Evolutionary conservation across 164 flowering plant genomes (phyloP).

Genomic region (Kalanchoe fedtschenkoi): DNA sequence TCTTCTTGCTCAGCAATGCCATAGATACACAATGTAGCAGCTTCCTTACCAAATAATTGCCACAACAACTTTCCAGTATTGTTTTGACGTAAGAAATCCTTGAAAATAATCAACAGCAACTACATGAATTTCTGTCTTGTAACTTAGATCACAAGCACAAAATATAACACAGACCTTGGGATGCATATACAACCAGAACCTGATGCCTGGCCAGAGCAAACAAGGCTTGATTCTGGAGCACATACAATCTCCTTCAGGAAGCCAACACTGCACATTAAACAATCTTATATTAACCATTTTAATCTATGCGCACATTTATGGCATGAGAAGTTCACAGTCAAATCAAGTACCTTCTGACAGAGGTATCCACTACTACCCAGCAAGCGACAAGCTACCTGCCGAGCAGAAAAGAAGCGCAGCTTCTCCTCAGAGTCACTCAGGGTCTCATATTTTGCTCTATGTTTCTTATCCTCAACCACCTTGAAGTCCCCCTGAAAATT

Average conservation of each 20-base stretch:
- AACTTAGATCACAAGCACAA: neutral
- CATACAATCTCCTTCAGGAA: constrained; percentile 87
- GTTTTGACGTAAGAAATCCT: constrained; percentile 94
- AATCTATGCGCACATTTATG: neutral
- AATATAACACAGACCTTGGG: constrained; percentile 55
- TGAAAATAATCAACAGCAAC: constrained; percentile 6
- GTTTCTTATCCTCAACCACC: constrained; percentile 74
- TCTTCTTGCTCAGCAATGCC: constrained; percentile 89
- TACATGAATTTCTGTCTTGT: neutral
- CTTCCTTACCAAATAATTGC: constrained; percentile 83
- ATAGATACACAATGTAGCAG: constrained; percentile 74
- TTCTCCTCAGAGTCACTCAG: constrained; percentile 64
- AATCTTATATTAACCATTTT: neutral
- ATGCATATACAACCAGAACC: constrained; percentile 97
- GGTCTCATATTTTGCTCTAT: constrained; percentile 63
- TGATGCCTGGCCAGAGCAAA: constrained; percentile 55
- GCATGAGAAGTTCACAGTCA: neutral
- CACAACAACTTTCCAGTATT: constrained; percentile 92
- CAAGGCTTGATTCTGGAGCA: constrained; percentile 48
- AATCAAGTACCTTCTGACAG: constrained; percentile 71
- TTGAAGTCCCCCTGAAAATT: constrained; percentile 60
- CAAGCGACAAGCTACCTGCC: constrained; percentile 91
- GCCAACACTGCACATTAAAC: constrained; percentile 69
- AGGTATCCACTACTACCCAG: constrained; percentile 91
- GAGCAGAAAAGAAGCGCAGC: constrained; percentile 75